Conservation (phyloP, 176 grass and related monocot species). For the Eragrostis curvula region DNA sequence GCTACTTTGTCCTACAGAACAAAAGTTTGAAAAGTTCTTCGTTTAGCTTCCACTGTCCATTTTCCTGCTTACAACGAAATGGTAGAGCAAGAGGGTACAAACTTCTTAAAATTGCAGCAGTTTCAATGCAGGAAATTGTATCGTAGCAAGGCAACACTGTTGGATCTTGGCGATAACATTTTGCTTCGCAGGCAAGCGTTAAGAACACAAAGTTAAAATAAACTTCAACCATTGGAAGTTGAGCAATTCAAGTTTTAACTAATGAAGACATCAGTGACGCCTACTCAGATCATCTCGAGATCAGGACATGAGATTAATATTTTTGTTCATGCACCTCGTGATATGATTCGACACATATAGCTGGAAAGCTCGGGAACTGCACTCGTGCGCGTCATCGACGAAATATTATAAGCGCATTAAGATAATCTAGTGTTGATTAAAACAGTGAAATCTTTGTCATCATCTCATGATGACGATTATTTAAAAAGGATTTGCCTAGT, state of each 20-base stretch:
- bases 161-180: conserved; percentile 45
- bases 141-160: conserved; percentile 25
- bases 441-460: conserved; percentile 90
- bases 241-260: conserved; percentile 53
- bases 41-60: conserved; percentile 39
- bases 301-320: conserved; percentile 55
- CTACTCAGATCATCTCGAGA: conserved; percentile 60
- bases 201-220: conserved; percentile 44
- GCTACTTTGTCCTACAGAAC: conserved; percentile 22
- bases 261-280: conserved; percentile 43
- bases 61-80: conserved; percentile 27
- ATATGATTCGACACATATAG: conserved; percentile 72
- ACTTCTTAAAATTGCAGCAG: conserved; percentile 32
- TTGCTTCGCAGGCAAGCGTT: conserved; percentile 40
- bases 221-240: conserved; percentile 46
- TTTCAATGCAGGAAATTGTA: conserved; percentile 35
- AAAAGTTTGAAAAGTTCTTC: conserved; percentile 16
- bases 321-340: conserved; percentile 53
- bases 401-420: conserved; percentile 58
- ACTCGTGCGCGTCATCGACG: conserved; percentile 80
- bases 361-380: conserved; percentile 93
- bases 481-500: conserved; percentile 55
- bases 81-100: conserved; percentile 2
- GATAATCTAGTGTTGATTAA: conserved; percentile 55
- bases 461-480: conserved; percentile 65